Percentiles rank a stretch among this genome's conserved stretches.
phyloP scores from a whole-genome alignment of 139 green algal species.

The Desmodesmus armatus region DNA sequence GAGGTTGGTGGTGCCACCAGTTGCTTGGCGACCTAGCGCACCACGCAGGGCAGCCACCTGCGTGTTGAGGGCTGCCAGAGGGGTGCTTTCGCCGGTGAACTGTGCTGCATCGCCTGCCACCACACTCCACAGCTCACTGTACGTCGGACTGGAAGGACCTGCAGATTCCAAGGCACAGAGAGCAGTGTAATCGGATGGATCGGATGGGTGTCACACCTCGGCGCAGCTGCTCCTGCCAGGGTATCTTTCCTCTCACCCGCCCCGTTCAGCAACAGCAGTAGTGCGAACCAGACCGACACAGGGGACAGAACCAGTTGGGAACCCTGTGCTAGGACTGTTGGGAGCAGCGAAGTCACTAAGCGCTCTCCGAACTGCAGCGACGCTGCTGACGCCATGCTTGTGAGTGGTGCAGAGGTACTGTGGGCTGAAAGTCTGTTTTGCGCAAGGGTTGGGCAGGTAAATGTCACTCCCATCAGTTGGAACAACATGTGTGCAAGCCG shows the following conservation, averaged over 20 bases:
- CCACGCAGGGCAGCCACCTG: background rate
- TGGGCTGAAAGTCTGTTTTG: too few species aligned
- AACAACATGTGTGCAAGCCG: background rate
- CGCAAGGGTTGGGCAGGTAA: too few species aligned
- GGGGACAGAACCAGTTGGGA: slow-evolving; percentile 1
- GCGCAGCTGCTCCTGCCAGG: too few species aligned
- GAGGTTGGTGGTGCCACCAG: background rate
- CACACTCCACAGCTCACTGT: slow-evolving; percentile 21
- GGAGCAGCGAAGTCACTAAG: background rate
- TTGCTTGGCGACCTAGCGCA: background rate
- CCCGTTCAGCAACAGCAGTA: slow-evolving; percentile 16
- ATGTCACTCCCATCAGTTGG: too few species aligned
- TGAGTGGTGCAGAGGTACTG: too few species aligned
- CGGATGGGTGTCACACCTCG: too few species aligned
- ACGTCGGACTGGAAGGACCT: slow-evolving; percentile 2
- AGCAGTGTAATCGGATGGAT: too few species aligned
- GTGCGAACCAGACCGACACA: slow-evolving; percentile 7
- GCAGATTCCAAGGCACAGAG: too few species aligned
- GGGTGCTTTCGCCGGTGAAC: too few species aligned
- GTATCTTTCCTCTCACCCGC: background rate
- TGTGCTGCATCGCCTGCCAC: too few species aligned
- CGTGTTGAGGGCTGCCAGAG: slow-evolving; percentile 2
- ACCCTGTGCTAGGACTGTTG: background rate
- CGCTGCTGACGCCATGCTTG: background rate
- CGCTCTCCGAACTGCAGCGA: background rate